Evolutionary conservation across 1,284 basidiomycete species (phyloP).

Genomic region (Malassezia pachydermatis): DNA sequence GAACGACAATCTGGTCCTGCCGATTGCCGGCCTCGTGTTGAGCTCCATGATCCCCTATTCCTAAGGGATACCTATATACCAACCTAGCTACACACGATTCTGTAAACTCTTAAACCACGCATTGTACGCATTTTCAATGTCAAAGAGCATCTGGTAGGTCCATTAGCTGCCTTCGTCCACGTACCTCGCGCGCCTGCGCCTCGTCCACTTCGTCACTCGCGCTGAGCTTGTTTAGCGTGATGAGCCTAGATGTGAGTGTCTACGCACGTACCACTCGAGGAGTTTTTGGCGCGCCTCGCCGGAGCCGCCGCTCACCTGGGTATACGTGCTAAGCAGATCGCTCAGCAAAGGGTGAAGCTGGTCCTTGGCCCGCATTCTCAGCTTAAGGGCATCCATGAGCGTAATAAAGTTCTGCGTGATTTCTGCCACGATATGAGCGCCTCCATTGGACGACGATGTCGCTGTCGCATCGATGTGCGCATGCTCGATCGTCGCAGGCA

Average conservation of each 20-base stretch:
- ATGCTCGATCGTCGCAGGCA: slow-evolving; percentile 93
- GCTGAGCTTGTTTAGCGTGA: slow-evolving; percentile 90
- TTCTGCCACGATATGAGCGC: slow-evolving; percentile 94
- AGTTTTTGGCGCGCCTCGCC: slow-evolving; percentile 90
- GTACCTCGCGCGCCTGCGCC: slow-evolving; percentile 81
- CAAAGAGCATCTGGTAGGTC: slow-evolving; percentile 71
- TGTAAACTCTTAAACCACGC: slow-evolving; percentile 80
- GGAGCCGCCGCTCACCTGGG: slow-evolving; percentile 53
- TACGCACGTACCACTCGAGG: slow-evolving; percentile 66
- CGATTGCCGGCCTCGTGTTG: slow-evolving; percentile 35
- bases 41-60: slow-evolving; percentile 21
- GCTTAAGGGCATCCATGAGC: slow-evolving; percentile 92
- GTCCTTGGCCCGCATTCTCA: slow-evolving; percentile 86
- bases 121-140: slow-evolving; percentile 90
- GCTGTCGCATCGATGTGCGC: slow-evolving; percentile 55
- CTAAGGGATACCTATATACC: not conserved
- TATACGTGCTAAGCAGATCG: slow-evolving; percentile 71
- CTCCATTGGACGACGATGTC: slow-evolving; percentile 53
- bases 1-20: slow-evolving; percentile 45
- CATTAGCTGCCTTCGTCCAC: slow-evolving; percentile 29
- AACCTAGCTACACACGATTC: not conserved
- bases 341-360: slow-evolving; percentile 89
- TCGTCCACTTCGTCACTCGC: slow-evolving; percentile 92
- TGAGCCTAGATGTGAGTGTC: slow-evolving; percentile 58
- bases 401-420: slow-evolving; percentile 93